phyloP scores from a whole-genome alignment of 148 eudicot genomes.

The Bassia scoparia region DNA sequence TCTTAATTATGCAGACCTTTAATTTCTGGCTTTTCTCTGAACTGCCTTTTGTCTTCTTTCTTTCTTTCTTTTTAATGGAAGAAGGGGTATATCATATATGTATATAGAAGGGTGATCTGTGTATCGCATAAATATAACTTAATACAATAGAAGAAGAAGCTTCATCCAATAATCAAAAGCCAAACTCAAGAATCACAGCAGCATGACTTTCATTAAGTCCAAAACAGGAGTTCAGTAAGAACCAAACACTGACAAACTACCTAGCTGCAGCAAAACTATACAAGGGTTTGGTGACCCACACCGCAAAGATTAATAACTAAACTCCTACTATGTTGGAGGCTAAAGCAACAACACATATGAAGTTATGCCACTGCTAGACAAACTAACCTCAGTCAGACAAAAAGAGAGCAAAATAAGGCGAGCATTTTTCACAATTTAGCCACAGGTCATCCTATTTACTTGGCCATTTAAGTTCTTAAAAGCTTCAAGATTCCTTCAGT shows the following conservation, averaged over 20 bases:
- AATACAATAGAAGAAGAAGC: too few species aligned
- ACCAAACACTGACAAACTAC: background rate
- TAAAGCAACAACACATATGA: slow-evolving; percentile 7
- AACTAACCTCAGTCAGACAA: background rate
- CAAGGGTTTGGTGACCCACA: slow-evolving; percentile 10
- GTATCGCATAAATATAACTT: too few species aligned
- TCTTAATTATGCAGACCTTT: too few species aligned
- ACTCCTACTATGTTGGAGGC: background rate
- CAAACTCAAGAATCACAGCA: too few species aligned
- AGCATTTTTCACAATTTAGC: slow-evolving; percentile 7
- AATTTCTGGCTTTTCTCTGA: too few species aligned
- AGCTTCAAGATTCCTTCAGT: background rate
- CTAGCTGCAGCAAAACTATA: slow-evolving; percentile 6
- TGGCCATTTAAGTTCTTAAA: background rate
- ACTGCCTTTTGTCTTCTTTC: too few species aligned
- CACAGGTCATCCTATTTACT: slow-evolving; percentile 2
- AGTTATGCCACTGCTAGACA: background rate
- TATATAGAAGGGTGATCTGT: background rate
- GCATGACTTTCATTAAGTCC: background rate
- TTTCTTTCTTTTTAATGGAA: background rate
- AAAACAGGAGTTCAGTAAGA: background rate
- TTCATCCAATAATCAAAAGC: too few species aligned
- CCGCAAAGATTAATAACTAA: background rate
- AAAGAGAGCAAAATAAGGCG: background rate
- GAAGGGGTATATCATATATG: too few species aligned